Evolutionary conservation across 177 flowering plant species (phyloP), one percentile per base, ranked within the genome.

Genomic region (Vitis hybrid): DNA sequence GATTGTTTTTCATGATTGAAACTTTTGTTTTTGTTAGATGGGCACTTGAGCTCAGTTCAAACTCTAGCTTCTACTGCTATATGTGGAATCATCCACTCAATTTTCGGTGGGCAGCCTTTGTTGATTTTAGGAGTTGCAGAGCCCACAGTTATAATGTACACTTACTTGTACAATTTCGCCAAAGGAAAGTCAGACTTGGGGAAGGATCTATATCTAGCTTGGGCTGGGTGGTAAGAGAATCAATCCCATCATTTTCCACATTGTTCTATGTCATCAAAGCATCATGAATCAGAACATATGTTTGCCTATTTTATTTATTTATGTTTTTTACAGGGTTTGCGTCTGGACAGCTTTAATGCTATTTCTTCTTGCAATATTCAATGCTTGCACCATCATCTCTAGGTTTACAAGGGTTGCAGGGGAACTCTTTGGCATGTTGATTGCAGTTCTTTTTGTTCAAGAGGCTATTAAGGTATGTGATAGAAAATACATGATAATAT

Each of bases 111-210:
- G 62, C 98, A 94, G 76, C 98, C 98, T 12, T 59, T 94, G 68
- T 55, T 94, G 84, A 86, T 92, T 5, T 56, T 92, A 66, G 98
- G 98, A 68, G 98, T 94, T 62, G 98, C 98, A 61, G 98, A 94
- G 76, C 98, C 97, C 13, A 94, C 98, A 19, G 86, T 92, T 65
- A 92, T 94, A 62, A 94, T 94, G 97, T 94, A 94, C 82, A 77
- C 83, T 14, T 94, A 88, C 66, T 62, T 94, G 77, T 92, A 85
- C 82, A 88, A 49, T 67, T 90, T 92, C 69, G 58, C 84, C 56
- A 83, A 86, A 77, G 77, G 73, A 22, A 81, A 81, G 66, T 59
- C 71, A 31, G 85, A 80, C 10, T 60, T 94, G 61, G 98, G 97
- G 2, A 55, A 14, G 18, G 66, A 86, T 15, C 81, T 92, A 66